Conservation (phyloP, 73 alveolate species). For the Paramecium bursaria region DNA sequence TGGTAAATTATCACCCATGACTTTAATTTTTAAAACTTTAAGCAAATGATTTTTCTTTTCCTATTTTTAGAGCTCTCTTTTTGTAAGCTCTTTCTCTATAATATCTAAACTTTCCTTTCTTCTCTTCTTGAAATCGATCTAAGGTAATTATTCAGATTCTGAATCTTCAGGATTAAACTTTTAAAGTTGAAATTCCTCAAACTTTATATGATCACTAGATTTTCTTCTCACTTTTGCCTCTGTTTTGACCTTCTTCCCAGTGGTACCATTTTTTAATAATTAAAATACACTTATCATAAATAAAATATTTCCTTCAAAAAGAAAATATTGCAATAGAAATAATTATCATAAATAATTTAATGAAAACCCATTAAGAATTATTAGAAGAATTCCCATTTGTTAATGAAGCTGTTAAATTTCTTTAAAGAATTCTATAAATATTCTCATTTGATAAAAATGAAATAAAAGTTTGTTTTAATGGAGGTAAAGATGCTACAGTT, state of each 20-base stretch:
- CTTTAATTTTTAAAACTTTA: constrained; percentile 34
- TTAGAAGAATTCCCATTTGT: not conserved
- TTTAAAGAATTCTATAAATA: not conserved
- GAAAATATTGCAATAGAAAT: not conserved
- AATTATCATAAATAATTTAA: not conserved
- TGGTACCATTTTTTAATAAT: constrained; percentile 39
- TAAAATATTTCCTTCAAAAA: constrained; percentile 1
- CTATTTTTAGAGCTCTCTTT: not conserved
- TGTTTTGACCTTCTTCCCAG: constrained; percentile 4
- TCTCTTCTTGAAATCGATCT: constrained; percentile 47
- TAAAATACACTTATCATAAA: constrained; percentile 8
- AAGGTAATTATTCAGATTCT: constrained; percentile 14
- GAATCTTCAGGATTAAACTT: not conserved
- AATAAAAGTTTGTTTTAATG: constrained; percentile 58
- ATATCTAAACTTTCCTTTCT: constrained; percentile 63
- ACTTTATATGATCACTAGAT: not conserved
- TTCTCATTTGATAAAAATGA: not conserved
- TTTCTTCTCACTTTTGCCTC: too few species aligned
- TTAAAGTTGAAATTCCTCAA: not conserved
- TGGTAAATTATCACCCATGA: constrained; percentile 65
- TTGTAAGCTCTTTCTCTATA: constrained; percentile 56
- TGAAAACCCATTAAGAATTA: too few species aligned
- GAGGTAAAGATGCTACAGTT: constrained; percentile 71
- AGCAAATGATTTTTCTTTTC: constrained; percentile 27
- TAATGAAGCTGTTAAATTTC: not conserved